A percentile compares a stretch with the other conserved stretches of the same genome.
These are phyloP conservation scores for Trichophyton simii DNA, from an alignment of 2,329 filamentous ascomycete genomes.

Conservation along the genomic window DNA sequence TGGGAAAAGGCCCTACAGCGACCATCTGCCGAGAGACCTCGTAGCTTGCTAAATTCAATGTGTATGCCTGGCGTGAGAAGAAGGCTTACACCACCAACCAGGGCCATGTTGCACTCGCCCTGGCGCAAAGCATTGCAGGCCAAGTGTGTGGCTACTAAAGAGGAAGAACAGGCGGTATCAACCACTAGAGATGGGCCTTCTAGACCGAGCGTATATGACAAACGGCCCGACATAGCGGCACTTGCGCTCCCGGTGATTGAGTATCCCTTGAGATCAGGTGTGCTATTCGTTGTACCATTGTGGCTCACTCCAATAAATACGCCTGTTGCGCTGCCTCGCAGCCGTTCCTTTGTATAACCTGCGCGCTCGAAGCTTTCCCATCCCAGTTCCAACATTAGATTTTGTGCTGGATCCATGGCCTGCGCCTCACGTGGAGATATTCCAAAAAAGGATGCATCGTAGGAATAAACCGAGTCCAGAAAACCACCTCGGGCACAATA, in stretches of 20 bases:
- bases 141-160: slow-evolving; percentile 21
- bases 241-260: slow-evolving; percentile 3
- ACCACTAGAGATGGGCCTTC: slow-evolving; percentile 10
- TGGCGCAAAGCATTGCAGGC: slow-evolving; percentile 20
- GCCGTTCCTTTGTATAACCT: slow-evolving; percentile 40
- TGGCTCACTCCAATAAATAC: not conserved
- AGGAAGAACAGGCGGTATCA: slow-evolving; percentile 14
- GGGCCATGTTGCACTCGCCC: slow-evolving; percentile 15
- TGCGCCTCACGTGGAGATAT: slow-evolving; percentile 10
- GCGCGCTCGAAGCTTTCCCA: slow-evolving; percentile 76
- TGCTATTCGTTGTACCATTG: not conserved
- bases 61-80: slow-evolving; percentile 17
- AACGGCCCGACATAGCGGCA: slow-evolving; percentile 8
- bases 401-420: slow-evolving; percentile 44
- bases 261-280: not conserved
- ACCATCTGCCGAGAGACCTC: slow-evolving; percentile 15
- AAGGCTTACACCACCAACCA: slow-evolving; percentile 17
- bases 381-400: slow-evolving; percentile 60
- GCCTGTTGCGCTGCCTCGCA: not conserved
- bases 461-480: not conserved
- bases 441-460: slow-evolving; percentile 5
- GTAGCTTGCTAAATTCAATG: slow-evolving; percentile 12
- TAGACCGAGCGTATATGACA: slow-evolving; percentile 10
- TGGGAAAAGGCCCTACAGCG: slow-evolving; percentile 20
- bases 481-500: slow-evolving; percentile 1